A percentile compares a stretch with the other conserved stretches of the same genome.
phyloP scores from a whole-genome alignment of 1,284 basidiomycete species.

The Pseudozyma pruni region DNA sequence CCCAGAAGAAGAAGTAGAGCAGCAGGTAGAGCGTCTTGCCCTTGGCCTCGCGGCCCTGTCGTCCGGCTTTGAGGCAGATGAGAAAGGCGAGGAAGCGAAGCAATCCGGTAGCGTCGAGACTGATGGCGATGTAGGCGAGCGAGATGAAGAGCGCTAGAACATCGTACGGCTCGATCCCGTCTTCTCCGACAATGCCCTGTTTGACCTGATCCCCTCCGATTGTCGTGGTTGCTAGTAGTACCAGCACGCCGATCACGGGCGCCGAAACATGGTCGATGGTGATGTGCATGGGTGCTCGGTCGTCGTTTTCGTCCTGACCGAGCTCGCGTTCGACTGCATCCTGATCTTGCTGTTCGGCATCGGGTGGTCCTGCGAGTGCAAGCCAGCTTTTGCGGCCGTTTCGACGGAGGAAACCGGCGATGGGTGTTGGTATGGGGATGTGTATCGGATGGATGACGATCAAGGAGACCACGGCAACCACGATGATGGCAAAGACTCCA shows the following conservation, averaged over 20 bases:
- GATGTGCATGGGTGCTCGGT: conserved; percentile 18
- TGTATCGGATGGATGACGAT: conserved; percentile 59
- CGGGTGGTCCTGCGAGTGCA: conserved; percentile 25
- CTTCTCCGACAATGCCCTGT: conserved; percentile 76
- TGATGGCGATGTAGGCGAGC: conserved; percentile 92
- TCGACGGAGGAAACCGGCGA: conserved; percentile 20
- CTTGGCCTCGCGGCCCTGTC: conserved; percentile 42
- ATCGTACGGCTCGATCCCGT: conserved; percentile 87
- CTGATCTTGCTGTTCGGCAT: conserved; percentile 19
- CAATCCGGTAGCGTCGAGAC: conserved; percentile 88
- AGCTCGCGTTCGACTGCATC: conserved; percentile 26
- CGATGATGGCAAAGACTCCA: conserved; percentile 64
- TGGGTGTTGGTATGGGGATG: conserved; percentile 46
- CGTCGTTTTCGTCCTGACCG: not conserved
- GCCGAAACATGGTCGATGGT: conserved; percentile 57
- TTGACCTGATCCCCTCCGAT: conserved; percentile 76
- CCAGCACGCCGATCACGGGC: conserved; percentile 80
- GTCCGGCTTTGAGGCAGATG: conserved; percentile 50
- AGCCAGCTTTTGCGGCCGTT: conserved; percentile 14
- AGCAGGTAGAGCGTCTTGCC: conserved; percentile 77
- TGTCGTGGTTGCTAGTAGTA: conserved; percentile 80
- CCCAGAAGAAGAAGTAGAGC: conserved; percentile 83
- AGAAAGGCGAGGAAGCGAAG: conserved; percentile 79
- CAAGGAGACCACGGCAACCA: conserved; percentile 63
- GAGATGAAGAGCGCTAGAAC: conserved; percentile 92